Percentiles rank a stretch among this genome's conserved stretches.
Conservation (phyloP, 805 yeast species). For the Candida taoyuanica region DNA sequence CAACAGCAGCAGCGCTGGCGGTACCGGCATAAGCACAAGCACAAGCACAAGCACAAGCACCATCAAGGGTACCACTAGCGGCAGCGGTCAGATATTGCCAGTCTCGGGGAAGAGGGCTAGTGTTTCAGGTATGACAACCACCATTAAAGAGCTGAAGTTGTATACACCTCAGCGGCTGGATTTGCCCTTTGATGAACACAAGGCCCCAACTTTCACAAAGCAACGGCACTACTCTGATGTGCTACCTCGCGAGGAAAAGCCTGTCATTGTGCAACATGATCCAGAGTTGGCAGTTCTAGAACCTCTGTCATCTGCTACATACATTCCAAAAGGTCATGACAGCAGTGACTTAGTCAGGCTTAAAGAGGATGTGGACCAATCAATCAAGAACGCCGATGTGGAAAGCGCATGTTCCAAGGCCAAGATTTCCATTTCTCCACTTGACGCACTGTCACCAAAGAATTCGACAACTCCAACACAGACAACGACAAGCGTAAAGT, state of each 20-base stretch:
- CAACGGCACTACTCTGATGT: slow-evolving; percentile 12
- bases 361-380: slow-evolving; percentile 13
- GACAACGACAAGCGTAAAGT: slow-evolving; percentile 11
- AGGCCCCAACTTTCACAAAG: slow-evolving; percentile 1
- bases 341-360: slow-evolving; percentile 13
- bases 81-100: background rate
- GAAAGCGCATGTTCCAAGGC: slow-evolving; percentile 5
- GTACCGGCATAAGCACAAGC: background rate
- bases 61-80: no score
- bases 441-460: background rate
- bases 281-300: slow-evolving; percentile 32
- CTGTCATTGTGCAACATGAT: slow-evolving; percentile 5
- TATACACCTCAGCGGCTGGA: slow-evolving; percentile 9
- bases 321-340: slow-evolving; percentile 58
- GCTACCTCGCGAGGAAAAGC: background rate
- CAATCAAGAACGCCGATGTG: slow-evolving; percentile 1
- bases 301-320: slow-evolving; percentile 67
- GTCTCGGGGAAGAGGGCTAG: slow-evolving; percentile 4
- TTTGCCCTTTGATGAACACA: slow-evolving; percentile 9
- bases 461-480: background rate
- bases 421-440: background rate
- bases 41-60: no score
- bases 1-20: background rate
- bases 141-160: slow-evolving; percentile 11
- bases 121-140: slow-evolving; percentile 7